phyloP scores from a whole-genome alignment of 2,329 filamentous ascomycete genomes.

The Fusarium papillatum region DNA sequence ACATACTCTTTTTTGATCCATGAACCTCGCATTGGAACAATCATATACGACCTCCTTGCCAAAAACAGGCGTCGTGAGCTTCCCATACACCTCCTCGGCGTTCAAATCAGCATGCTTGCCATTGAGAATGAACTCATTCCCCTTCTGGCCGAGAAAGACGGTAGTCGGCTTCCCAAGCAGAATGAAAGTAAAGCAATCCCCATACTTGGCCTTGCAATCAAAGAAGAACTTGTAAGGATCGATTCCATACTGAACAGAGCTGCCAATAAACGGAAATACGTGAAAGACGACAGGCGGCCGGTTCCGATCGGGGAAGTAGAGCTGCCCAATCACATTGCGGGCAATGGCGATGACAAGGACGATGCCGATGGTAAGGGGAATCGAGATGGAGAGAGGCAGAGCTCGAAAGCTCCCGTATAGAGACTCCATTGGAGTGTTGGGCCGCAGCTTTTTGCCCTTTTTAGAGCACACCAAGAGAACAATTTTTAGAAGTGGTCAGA shows the following conservation, averaged over 20 bases:
- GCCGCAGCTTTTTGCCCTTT: neutral
- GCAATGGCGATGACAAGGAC: slow-evolving; percentile 70
- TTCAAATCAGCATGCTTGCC: slow-evolving; percentile 90
- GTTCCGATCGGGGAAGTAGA: slow-evolving; percentile 85
- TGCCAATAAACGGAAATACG: slow-evolving; percentile 86
- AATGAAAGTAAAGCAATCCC: slow-evolving; percentile 90
- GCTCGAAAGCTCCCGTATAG: neutral
- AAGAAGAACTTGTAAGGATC: slow-evolving; percentile 91
- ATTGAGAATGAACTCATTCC: slow-evolving; percentile 93
- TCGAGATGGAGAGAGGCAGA: slow-evolving; percentile 29
- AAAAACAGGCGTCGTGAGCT: slow-evolving; percentile 80
- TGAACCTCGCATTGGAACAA: slow-evolving; percentile 89
- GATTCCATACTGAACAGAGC: slow-evolving; percentile 93
- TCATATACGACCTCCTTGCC: slow-evolving; percentile 91
- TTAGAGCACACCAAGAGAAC: neutral
- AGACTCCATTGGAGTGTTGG: slow-evolving; percentile 14
- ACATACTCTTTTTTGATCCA: slow-evolving; percentile 94
- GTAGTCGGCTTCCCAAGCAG: slow-evolving; percentile 90
- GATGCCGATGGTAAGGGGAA: slow-evolving; percentile 55
- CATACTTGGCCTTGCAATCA: slow-evolving; percentile 82
- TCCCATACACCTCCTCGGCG: slow-evolving; percentile 90
- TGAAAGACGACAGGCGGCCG: slow-evolving; percentile 87
- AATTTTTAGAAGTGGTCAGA: neutral
- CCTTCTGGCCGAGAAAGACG: slow-evolving; percentile 83
- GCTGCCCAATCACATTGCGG: slow-evolving; percentile 83